Evolutionary conservation across 805 yeast genomes (phyloP).

Genomic region (Nakazawaea wickerhamii): DNA sequence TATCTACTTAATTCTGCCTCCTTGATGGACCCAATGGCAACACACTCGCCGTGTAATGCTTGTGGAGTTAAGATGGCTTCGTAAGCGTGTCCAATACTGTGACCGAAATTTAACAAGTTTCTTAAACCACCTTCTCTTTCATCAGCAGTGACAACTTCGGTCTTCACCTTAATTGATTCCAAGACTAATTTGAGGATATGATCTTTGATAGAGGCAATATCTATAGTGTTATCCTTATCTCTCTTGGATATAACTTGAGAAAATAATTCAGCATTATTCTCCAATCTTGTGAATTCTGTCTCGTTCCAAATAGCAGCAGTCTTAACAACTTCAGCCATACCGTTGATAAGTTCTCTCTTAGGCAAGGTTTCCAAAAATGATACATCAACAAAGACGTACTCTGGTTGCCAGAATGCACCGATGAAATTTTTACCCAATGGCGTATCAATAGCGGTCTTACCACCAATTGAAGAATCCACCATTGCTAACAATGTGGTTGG

Average conservation of each 20-base stretch:
- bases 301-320: slow-evolving; percentile 99
- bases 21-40: slow-evolving; percentile 90
- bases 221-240: slow-evolving; percentile 42
- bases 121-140: slow-evolving; percentile 94
- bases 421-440: slow-evolving; percentile 92
- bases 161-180: slow-evolving; percentile 86
- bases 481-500: slow-evolving; percentile 92
- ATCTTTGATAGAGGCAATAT: slow-evolving; percentile 63
- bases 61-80: slow-evolving; percentile 97
- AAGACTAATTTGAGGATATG: slow-evolving; percentile 74
- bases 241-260: slow-evolving; percentile 54
- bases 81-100: slow-evolving; percentile 95
- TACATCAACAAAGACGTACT: slow-evolving; percentile 81
- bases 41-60: slow-evolving; percentile 97
- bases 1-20: slow-evolving; percentile 96
- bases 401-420: slow-evolving; percentile 98
- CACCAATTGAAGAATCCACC: slow-evolving; percentile 98
- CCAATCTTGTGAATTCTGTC: slow-evolving; percentile 78
- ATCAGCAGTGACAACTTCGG: slow-evolving; percentile 88
- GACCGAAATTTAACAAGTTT: slow-evolving; percentile 91
- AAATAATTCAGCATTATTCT: slow-evolving; percentile 65
- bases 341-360: slow-evolving; percentile 90
- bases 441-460: slow-evolving; percentile 97
- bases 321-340: slow-evolving; percentile 97
- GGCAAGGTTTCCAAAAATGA: slow-evolving; percentile 85